Evolutionary conservation across 352 stramenopile genomes (phyloP).

Genomic region (Pythium aphanidermatum): DNA sequence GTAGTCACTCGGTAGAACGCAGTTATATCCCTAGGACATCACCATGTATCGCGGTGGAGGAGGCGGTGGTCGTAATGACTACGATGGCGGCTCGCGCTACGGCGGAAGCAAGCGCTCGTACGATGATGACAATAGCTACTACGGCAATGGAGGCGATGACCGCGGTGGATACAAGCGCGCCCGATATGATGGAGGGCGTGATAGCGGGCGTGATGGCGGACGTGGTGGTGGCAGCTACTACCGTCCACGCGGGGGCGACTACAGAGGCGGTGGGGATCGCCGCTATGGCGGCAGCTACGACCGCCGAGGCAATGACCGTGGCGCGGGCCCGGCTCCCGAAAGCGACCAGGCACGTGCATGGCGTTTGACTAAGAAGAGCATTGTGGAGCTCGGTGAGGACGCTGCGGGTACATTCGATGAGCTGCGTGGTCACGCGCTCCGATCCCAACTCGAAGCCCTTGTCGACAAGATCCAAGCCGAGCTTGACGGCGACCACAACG

Average conservation of each 20-base stretch:
- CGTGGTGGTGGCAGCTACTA: constrained; percentile 17
- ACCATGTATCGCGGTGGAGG: constrained; percentile 25
- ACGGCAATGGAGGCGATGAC: constrained; percentile 8
- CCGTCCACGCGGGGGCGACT: constrained; percentile 20
- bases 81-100: constrained; percentile 18
- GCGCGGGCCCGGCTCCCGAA: constrained; percentile 23
- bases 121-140: constrained; percentile 28
- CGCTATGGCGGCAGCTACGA: constrained; percentile 23
- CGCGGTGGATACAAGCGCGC: constrained; percentile 51
- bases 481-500: constrained; percentile 39
- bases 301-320: constrained; percentile 12
- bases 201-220: constrained; percentile 25
- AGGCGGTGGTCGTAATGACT: constrained; percentile 16
- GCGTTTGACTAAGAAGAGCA: constrained; percentile 66
- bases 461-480: constrained; percentile 39
- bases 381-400: constrained; percentile 63
- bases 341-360: constrained; percentile 63
- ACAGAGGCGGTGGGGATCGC: constrained; percentile 16
- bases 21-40: neutral
- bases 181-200: constrained; percentile 17
- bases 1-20: too few relatives aligned
- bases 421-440: constrained; percentile 24
- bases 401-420: constrained; percentile 23
- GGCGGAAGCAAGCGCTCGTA: constrained; percentile 52
- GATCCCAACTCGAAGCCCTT: constrained; percentile 41